phyloP scores from a whole-genome alignment of 2,329 filamentous ascomycete genomes.

The Trichophyton rubrum region DNA sequence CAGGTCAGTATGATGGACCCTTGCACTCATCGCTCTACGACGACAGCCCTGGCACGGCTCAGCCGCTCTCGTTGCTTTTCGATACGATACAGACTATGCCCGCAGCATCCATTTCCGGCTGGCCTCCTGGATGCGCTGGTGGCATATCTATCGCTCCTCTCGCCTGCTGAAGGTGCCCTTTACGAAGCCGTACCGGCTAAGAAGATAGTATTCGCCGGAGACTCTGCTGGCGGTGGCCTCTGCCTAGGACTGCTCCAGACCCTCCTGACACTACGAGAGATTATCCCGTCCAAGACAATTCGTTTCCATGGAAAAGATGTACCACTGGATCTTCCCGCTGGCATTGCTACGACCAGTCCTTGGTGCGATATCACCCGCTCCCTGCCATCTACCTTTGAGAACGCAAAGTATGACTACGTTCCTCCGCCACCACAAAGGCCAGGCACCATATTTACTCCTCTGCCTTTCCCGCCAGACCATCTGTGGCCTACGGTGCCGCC shows the following conservation, averaged over 20 bases:
- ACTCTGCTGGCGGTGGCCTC: conserved; percentile 36
- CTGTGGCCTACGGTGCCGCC: conserved; percentile 32
- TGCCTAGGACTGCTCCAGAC: conserved; percentile 30
- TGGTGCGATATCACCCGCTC: conserved; percentile 34
- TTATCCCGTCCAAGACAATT: conserved; percentile 18
- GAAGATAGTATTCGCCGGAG: conserved; percentile 36
- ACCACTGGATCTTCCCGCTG: conserved; percentile 30
- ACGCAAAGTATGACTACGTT: conserved; percentile 32
- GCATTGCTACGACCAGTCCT: conserved; percentile 28
- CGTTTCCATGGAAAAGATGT: conserved; percentile 31
- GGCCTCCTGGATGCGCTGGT: conserved; percentile 36
- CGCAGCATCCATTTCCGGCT: conserved; percentile 37
- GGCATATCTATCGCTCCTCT: conserved; percentile 36
- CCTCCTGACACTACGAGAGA: conserved; percentile 30
- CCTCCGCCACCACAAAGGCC: conserved; percentile 19
- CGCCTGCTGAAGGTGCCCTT: conserved; percentile 31
- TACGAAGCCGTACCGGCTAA: conserved; percentile 32
- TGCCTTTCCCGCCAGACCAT: conserved; percentile 23
- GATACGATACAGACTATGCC: conserved; percentile 37
- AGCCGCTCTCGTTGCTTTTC: conserved; percentile 32
- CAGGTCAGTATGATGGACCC: conserved; percentile 32
- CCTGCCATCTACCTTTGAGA: conserved; percentile 28
- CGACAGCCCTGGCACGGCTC: conserved; percentile 29
- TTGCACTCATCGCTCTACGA: conserved; percentile 29
- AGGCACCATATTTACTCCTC: conserved; percentile 17